Evolutionary conservation across 108 stramenopile genomes (phyloP), one percentile per base, ranked within the genome.

Genomic region (Pseudonitzschia pungens): DNA sequence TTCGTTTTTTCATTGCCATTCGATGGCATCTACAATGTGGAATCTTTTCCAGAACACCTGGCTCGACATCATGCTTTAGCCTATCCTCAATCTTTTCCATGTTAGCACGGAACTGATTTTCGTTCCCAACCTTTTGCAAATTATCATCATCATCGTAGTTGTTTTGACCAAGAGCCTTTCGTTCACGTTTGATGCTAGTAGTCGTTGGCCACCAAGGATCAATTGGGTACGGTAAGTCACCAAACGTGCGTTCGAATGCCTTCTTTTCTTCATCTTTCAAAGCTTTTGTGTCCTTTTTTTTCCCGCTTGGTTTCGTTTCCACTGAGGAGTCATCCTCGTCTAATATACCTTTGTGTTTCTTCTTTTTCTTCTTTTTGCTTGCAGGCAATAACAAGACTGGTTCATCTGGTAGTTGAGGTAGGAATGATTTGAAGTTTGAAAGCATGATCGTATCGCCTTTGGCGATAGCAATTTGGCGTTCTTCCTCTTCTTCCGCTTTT

Each of bases 151-250:
- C 87, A 41, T 86, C 85, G 42, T 78, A 73, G 20, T 65, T 54
- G 15, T 60, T 50, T 21, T 77, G 73, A 16, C 82, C 87, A 18
- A 56, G 41, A 33, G 72, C 44, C 45, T 78, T 79, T 31, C 84
- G 67, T 78, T 93, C 92, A 27, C 81, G 71, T 11, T 81, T 86
- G n/a, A 90, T 86, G 33, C 59, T 56, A 14, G 51, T 40, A 18
- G 75, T 66, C 18, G 86, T 81, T 32, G 92, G 92, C 92, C 92
- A 93, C 92, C 92, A 93, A n/a, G 77, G 69, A 48, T 90, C 89
- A 50, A 86, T 52, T 3, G 79, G 86, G 42, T 73, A 78, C 14
- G 79, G 77, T 28, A 77, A 78, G 28, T 78, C 75, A 42, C 74
- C 57, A 45, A 76, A 68, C 5, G 40, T 65, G 28, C 68, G 18